Evolutionary conservation across 345 rosid genomes (phyloP), one percentile per base, ranked within the genome.

Genomic region (Crucihimalaya himalaica): DNA sequence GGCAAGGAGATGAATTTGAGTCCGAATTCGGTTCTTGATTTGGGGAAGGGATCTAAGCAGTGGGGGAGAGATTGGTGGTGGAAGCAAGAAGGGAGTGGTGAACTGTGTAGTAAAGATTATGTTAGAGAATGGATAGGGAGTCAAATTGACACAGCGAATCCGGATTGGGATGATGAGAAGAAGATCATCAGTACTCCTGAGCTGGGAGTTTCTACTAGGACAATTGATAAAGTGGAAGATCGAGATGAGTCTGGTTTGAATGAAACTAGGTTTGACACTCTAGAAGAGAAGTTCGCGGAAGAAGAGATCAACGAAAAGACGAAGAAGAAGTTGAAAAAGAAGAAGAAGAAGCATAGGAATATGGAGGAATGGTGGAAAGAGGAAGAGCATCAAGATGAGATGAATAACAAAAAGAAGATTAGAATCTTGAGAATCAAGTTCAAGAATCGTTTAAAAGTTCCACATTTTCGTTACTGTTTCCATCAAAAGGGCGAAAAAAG

Each of bases 61-160:
- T 92, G 99, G 99, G 97, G 99, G 4, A 90, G 92, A 74, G 99
- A 95, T 75, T 95, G 99, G 99, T 95, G 99, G 99, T 92, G 98
- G 97, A 92, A 88, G 78, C 98, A 92, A 76, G 97, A 90, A 47
- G 96, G 93, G 28, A 92, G 92, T 78, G 96, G 91, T 48, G 99
- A 95, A 69, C 69, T 92, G 71, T 90, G 94, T 64, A 90, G 97
- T 57, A 95, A 92, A 67, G 99, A 95, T 82, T 92, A 95, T 55
- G 96, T 95, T 11, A 87, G 78, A 88, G 99, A 95, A 79, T 95
- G 99, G 99, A 92, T 95, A 45, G 99, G 98, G 32, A 92, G 98
- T 80, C 99, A 95, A 60, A 92, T 92, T 60, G 85, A 87, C 48
- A 89, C 91, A 0, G 43, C 75, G 0, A 90, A 89, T 76, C 88